Conservation (phyloP, 306 rosid species). For the Prosopis cineraria region DNA sequence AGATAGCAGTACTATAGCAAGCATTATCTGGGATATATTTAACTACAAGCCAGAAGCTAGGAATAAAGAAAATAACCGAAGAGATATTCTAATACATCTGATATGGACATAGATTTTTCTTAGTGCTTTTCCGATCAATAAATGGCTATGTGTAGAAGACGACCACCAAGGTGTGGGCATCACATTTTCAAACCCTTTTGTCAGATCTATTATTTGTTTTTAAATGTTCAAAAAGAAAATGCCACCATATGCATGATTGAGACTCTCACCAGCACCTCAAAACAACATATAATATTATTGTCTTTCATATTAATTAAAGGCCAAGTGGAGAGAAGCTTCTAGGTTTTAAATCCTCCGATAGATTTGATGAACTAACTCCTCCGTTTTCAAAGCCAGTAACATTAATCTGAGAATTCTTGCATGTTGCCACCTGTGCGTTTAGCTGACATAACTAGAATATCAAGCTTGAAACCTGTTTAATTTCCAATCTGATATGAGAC, state of each 20-base stretch:
- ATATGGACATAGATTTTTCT: constrained; percentile 28
- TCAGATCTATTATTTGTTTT: neutral
- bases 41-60: neutral
- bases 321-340: constrained; percentile 26
- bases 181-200: constrained; percentile 21
- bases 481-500: neutral
- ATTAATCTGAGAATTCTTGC: constrained; percentile 33
- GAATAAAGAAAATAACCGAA: neutral
- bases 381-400: constrained; percentile 25
- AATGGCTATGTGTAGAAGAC: constrained; percentile 1
- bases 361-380: constrained; percentile 30
- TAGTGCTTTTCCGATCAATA: constrained; percentile 23
- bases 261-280: constrained; percentile 8
- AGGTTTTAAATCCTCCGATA: constrained; percentile 28
- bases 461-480: no score
- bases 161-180: neutral
- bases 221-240: constrained; percentile 7
- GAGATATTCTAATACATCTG: constrained; percentile 29
- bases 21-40: constrained; percentile 23
- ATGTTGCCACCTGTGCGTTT: constrained; percentile 1
- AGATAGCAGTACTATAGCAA: constrained; percentile 1
- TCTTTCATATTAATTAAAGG: constrained; percentile 10
- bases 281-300: constrained; percentile 16
- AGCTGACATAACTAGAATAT: no score
- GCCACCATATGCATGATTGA: constrained; percentile 19